These are phyloP conservation scores for Arthrobotrys iridis DNA, from an alignment of 2,329 filamentous ascomycete genomes.

Conservation along the genomic window DNA sequence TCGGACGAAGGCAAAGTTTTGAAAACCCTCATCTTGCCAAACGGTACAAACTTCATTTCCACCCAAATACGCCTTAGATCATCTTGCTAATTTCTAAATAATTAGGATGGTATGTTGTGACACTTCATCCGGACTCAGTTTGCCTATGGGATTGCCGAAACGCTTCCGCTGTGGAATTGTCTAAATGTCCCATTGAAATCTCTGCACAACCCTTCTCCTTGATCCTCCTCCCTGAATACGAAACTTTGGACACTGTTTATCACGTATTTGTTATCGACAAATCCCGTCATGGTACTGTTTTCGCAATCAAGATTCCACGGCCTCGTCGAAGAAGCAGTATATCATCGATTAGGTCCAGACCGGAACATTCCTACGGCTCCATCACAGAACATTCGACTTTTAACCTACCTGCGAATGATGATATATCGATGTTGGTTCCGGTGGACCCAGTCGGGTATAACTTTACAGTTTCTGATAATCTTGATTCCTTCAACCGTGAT, in stretches of 20 bases:
- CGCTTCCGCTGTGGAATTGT: conserved; percentile 69
- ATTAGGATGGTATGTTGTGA: conserved; percentile 68
- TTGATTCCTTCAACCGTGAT: conserved; percentile 86
- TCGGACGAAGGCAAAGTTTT: conserved; percentile 77
- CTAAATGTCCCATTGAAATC: conserved; percentile 69
- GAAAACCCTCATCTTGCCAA: conserved; percentile 78
- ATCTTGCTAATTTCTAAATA: conserved; percentile 6
- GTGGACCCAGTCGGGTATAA: conserved; percentile 85
- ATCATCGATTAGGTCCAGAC: conserved; percentile 28
- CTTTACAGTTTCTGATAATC: conserved; percentile 76
- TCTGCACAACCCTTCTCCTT: conserved; percentile 81
- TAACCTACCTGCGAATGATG: conserved; percentile 55
- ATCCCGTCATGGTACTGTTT: conserved; percentile 31
- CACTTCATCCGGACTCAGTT: conserved; percentile 76
- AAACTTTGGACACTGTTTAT: conserved; percentile 63
- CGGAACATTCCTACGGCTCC: conserved; percentile 40
- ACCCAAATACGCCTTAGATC: background rate
- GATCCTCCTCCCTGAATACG: conserved; percentile 75
- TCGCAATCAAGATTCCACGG: conserved; percentile 44
- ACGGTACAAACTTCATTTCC: conserved; percentile 70
- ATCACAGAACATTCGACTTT: conserved; percentile 65
- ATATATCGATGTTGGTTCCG: conserved; percentile 69
- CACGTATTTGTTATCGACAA: conserved; percentile 50
- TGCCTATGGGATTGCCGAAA: conserved; percentile 81
- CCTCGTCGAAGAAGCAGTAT: conserved; percentile 48